Evolutionary conservation across 768 basidiomycete genomes (phyloP), one percentile per base, ranked within the genome.

Genomic region (Phanerodontia chrysosporium): DNA sequence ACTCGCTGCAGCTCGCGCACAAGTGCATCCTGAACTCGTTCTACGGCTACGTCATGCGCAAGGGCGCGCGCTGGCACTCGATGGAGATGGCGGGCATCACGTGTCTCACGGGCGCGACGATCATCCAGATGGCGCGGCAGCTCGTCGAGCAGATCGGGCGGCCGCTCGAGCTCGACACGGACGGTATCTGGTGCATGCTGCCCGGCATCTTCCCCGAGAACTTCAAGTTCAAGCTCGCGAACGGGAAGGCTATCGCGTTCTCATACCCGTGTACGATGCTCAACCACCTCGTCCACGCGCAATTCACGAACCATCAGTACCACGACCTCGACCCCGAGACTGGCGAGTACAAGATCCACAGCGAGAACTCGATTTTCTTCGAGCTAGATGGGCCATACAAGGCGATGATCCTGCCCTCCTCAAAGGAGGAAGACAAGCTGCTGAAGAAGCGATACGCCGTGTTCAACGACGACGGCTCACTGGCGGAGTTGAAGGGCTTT

Each of bases 31-130:
- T 99, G 64, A 99, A 99, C 78, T 98, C 97, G 2, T 99, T 99
- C 80, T 99, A 99, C 70, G 97, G 97, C 35, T 99, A 99, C 66
- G 96, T 99, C 70, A 98, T 98, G 97, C 86, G 97, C 42, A 98
- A 99, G 71, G 97, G 97, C 54, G 97, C 97, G 18, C 80, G 97
- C 29, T 99, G 97, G 97, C 95, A 98, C 72, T 98, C 96, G 28
- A 98, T 99, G 97, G 97, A 99, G 77, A 99, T 99, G 97, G 97
- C 97, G 0, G 97, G 97, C 7, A 98, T 99, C 62, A 98, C 97
- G 12, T 99, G 97, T 75, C 78, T 98, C 54, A 98, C 97, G 0
- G 97, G 97, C 42, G 95, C 97, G 21, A 92, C 85, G 6, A 98
- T 99, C 76, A 98, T 99, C 65, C 96, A 99, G 71, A 95, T 99